Percentiles rank a stretch among this genome's conserved stretches.
Evolutionary conservation across 768 basidiomycete genomes (phyloP).

Genomic region (Suillus luteus): DNA sequence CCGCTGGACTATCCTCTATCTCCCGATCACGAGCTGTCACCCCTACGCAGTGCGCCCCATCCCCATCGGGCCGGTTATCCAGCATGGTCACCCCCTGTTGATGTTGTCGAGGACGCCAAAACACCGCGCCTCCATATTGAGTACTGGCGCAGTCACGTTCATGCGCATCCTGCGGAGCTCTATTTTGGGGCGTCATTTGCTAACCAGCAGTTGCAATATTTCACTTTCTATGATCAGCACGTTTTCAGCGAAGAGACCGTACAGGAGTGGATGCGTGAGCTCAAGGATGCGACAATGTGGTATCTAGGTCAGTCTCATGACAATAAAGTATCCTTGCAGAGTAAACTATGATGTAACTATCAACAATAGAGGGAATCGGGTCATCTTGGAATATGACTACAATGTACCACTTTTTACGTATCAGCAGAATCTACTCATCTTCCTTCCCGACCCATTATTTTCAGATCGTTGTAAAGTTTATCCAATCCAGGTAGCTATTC

Average conservation of each 20-base stretch:
- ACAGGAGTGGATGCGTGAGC: conserved; percentile 47
- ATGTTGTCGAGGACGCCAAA: neutral
- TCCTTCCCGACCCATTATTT: conserved; percentile 72
- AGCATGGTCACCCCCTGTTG: neutral
- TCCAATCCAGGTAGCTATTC: conserved; percentile 58
- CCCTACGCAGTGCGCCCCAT: conserved; percentile 23
- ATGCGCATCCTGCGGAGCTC: conserved; percentile 46
- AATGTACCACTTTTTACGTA: neutral
- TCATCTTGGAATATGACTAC: conserved; percentile 5
- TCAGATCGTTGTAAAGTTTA: conserved; percentile 72
- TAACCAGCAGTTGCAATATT: conserved; percentile 34
- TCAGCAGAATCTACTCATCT: conserved; percentile 26
- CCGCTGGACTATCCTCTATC: conserved; percentile 38
- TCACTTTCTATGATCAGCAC: conserved; percentile 44
- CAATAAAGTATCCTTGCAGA: neutral
- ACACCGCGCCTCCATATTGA: conserved; percentile 13
- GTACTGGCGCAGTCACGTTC: conserved; percentile 33
- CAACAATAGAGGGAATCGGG: neutral
- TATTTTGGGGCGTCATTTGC: conserved; percentile 46
- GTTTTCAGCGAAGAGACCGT: conserved; percentile 41
- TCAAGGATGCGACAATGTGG: conserved; percentile 31
- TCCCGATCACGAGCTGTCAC: conserved; percentile 15
- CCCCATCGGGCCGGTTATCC: conserved; percentile 16
- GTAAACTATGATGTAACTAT: neutral
- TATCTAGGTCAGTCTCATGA: conserved; percentile 23